A percentile compares a stretch with the other conserved stretches of the same genome.
These are phyloP conservation scores for Penicillium pulvis DNA, from an alignment of 495 filamentous ascomycete species.

Conservation along the genomic window DNA sequence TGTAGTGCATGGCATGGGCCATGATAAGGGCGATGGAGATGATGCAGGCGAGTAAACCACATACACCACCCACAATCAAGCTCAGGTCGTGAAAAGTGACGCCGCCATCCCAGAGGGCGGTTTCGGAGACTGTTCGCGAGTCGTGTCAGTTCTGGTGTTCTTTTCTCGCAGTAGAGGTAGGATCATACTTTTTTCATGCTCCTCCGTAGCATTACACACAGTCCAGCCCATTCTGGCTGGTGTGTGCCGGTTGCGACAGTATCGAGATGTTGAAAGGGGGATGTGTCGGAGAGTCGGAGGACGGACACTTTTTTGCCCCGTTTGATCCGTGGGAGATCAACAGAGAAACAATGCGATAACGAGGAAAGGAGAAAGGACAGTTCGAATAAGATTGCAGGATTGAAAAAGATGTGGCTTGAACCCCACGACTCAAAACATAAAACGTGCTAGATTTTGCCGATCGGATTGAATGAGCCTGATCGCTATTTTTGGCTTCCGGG, in stretches of 20 bases:
- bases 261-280: constrained; percentile 12
- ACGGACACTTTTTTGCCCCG: neutral
- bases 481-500: neutral
- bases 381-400: neutral
- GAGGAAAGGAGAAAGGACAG: neutral
- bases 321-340: constrained; percentile 18
- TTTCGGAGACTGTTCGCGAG: constrained; percentile 39
- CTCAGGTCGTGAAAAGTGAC: constrained; percentile 52
- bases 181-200: constrained; percentile 44
- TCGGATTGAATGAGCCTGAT: constrained; percentile 4
- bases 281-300: neutral
- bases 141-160: constrained; percentile 12
- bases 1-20: constrained; percentile 80
- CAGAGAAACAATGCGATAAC: constrained; percentile 10
- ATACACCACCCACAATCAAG: constrained; percentile 50
- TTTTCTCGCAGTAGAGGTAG: neutral
- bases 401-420: neutral
- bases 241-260: constrained; percentile 10
- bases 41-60: constrained; percentile 44
- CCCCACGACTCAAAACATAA: neutral
- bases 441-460: constrained; percentile 10
- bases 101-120: constrained; percentile 49
- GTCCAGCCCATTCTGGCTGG: constrained; percentile 51
- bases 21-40: constrained; percentile 61
- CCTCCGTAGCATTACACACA: constrained; percentile 50